phyloP scores from a whole-genome alignment of 2,329 filamentous ascomycete genomes.

The Paraphoma sp. region DNA sequence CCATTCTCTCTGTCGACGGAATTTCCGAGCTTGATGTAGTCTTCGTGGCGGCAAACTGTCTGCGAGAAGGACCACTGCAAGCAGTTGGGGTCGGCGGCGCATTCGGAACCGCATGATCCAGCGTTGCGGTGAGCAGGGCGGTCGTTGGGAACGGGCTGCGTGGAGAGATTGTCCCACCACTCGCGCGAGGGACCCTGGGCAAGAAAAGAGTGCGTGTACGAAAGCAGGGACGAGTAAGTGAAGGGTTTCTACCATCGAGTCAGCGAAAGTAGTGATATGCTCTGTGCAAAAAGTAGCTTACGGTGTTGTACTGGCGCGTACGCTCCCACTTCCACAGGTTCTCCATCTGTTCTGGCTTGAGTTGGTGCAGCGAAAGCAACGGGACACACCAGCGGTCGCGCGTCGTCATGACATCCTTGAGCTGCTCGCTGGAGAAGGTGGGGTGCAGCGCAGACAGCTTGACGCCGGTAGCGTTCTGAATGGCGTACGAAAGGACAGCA shows the following conservation, averaged over 20 bases:
- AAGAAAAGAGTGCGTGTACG: conserved; percentile 46
- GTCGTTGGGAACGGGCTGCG: conserved; percentile 41
- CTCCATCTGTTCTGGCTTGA: conserved; percentile 56
- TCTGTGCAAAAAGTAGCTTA: conserved; percentile 11
- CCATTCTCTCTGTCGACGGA: conserved; percentile 40
- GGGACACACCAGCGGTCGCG: conserved; percentile 53
- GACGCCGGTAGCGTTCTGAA: conserved; percentile 45
- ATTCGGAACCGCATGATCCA: conserved; percentile 43
- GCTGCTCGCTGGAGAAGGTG: conserved; percentile 53
- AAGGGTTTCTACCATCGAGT: conserved; percentile 40
- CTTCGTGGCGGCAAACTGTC: conserved; percentile 46
- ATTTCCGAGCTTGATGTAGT: conserved; percentile 44
- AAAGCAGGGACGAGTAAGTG: conserved; percentile 45
- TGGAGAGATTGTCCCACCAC: conserved; percentile 46
- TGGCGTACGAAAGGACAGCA: conserved; percentile 47
- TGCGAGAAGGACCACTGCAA: conserved; percentile 47
- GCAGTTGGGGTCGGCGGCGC: conserved; percentile 40
- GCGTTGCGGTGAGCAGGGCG: conserved; percentile 43
- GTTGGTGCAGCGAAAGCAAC: conserved; percentile 49
- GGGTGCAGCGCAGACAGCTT: conserved; percentile 47
- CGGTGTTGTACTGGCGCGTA: conserved; percentile 42
- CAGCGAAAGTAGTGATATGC: conserved; percentile 6
- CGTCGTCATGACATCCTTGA: conserved; percentile 54
- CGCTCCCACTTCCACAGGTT: conserved; percentile 58
- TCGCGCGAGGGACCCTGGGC: conserved; percentile 37